These are phyloP conservation scores for Apostasia ramifera DNA, from an alignment of 106 monocot species.

Conservation along the genomic window DNA sequence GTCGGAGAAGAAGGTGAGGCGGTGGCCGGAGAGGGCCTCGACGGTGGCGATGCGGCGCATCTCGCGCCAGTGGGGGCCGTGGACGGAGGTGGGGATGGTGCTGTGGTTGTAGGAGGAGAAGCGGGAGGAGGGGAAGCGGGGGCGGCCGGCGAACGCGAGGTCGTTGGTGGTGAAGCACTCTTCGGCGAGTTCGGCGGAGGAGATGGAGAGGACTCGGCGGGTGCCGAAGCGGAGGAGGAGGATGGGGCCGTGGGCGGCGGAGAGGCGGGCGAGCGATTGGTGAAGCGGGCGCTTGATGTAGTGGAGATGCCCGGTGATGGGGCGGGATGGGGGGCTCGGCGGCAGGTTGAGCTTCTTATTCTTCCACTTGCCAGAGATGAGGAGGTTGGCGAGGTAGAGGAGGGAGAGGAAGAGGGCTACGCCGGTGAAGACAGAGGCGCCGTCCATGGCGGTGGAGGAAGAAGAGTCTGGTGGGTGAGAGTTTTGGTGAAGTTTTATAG, in stretches of 20 bases:
- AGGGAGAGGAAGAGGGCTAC: neutral
- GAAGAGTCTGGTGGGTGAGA: neutral
- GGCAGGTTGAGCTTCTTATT: neutral
- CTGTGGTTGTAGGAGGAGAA: conserved; percentile 25
- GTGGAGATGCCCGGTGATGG: conserved; percentile 58
- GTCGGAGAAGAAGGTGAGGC: conserved; percentile 12
- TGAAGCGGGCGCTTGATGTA: conserved; percentile 43
- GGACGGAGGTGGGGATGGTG: conserved; percentile 19
- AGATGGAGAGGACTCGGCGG: conserved; percentile 33
- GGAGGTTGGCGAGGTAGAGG: neutral
- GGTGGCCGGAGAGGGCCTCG: conserved; percentile 38
- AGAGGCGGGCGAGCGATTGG: conserved; percentile 33
- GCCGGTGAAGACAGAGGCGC: neutral
- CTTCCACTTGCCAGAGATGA: neutral
- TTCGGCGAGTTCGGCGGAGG: conserved; percentile 32
- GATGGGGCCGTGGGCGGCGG: conserved; percentile 31
- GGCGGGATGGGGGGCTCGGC: conserved; percentile 37
- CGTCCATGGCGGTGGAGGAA: neutral
- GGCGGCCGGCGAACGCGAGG: conserved; percentile 45
- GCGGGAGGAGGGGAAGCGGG: conserved; percentile 16
- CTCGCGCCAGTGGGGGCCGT: conserved; percentile 47
- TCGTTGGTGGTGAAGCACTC: conserved; percentile 55
- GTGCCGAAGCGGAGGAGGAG: conserved; percentile 45
- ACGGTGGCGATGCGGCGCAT: conserved; percentile 36
- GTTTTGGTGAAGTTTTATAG: neutral